phyloP scores from a whole-genome alignment of 1,139 yeast species.

The Tardiomyces depauwii region DNA sequence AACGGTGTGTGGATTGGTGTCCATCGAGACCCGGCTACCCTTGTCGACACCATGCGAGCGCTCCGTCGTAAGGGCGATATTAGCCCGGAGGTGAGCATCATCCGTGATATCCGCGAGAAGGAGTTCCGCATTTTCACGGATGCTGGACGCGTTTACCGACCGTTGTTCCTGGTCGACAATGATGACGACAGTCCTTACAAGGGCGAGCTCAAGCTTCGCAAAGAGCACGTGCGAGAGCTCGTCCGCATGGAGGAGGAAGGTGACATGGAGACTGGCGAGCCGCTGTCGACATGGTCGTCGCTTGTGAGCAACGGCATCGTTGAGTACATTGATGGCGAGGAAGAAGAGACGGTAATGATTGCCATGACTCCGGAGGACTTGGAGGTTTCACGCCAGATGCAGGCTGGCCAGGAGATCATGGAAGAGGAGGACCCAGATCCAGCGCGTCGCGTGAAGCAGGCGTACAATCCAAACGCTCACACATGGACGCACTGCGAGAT shows the following conservation, averaged over 20 bases:
- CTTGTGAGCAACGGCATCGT: slow-evolving; percentile 78
- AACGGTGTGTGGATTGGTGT: slow-evolving; percentile 99
- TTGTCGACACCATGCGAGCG: slow-evolving; percentile 83
- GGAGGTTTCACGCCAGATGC: slow-evolving; percentile 51
- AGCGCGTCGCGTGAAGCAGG: slow-evolving; percentile 79
- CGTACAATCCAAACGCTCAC: slow-evolving; percentile 51
- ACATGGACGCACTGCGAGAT: slow-evolving; percentile 98
- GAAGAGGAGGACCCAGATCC: slow-evolving; percentile 51
- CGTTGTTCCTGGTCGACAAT: slow-evolving; percentile 83
- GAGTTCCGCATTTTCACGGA: slow-evolving; percentile 95
- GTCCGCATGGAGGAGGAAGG: slow-evolving; percentile 49
- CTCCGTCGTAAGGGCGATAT: slow-evolving; percentile 94
- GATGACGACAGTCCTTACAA: slow-evolving; percentile 56
- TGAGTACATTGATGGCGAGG: slow-evolving; percentile 95
- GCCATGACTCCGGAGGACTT: slow-evolving; percentile 98
- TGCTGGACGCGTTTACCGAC: slow-evolving; percentile 97
- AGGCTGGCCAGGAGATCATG: slow-evolving; percentile 36
- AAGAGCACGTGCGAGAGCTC: slow-evolving; percentile 69
- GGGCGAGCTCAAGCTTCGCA: slow-evolving; percentile 74
- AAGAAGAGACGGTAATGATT: slow-evolving; percentile 94
- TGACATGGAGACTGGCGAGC: slow-evolving; percentile 39
- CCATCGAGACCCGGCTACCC: slow-evolving; percentile 86
- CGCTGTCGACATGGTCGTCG: slow-evolving; percentile 64
- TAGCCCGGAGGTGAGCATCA: slow-evolving; percentile 91
- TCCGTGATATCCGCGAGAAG: slow-evolving; percentile 92